phyloP scores from a whole-genome alignment of 164 flowering plant genomes.

The Kalanchoe fedtschenkoi region DNA sequence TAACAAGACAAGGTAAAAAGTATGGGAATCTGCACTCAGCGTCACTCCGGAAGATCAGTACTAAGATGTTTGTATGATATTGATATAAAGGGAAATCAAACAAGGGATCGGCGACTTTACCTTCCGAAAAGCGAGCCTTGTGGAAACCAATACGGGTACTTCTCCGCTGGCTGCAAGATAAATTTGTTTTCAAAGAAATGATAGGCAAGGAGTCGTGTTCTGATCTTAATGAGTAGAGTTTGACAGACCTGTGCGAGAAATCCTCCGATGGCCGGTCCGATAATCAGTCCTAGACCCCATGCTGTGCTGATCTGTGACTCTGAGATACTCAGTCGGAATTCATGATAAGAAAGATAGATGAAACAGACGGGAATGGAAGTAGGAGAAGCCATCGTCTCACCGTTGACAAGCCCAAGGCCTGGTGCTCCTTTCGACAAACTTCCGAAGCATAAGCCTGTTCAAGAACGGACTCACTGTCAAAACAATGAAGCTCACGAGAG shows the following conservation, averaged over 20 bases:
- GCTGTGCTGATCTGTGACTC: not conserved
- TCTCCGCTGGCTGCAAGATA: conserved; percentile 30
- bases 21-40: conserved; percentile 36
- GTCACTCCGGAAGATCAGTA: not conserved
- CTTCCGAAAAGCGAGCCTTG: conserved; percentile 31
- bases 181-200: too few relatives aligned
- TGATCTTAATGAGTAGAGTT: too few relatives aligned
- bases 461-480: not conserved
- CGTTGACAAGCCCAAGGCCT: conserved; percentile 32
- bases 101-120: conserved; percentile 8
- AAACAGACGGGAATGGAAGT: not conserved
- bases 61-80: not conserved
- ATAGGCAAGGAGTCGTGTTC: too few relatives aligned
- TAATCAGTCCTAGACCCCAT: conserved; percentile 4
- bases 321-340: not conserved
- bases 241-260: not conserved
- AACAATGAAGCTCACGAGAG: too few relatives aligned
- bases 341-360: not conserved
- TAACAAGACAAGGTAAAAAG: conserved; percentile 33
- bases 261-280: not conserved
- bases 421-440: conserved; percentile 40
- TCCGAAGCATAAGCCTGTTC: conserved; percentile 63
- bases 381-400: not conserved
- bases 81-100: not conserved
- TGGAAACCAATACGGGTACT: conserved; percentile 29